Percentiles rank a stretch among this genome's conserved stretches.
These are phyloP conservation scores for Proliferodiscus dingleyae DNA, from an alignment of 2,329 filamentous ascomycete genomes.

Conservation along the genomic window DNA sequence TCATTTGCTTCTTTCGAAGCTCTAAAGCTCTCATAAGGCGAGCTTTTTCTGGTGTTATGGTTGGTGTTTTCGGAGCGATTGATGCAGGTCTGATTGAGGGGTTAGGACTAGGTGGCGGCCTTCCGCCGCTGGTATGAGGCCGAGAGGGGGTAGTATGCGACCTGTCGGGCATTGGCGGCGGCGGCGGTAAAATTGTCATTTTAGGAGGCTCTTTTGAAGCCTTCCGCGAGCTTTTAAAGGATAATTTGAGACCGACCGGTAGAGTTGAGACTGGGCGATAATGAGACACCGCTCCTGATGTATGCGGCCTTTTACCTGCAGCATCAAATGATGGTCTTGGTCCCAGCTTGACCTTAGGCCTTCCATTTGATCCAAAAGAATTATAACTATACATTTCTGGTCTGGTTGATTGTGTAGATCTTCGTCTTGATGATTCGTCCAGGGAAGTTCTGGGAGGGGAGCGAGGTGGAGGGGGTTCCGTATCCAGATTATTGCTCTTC, in stretches of 20 bases:
- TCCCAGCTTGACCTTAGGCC: constrained; percentile 83
- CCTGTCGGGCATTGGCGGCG: constrained; percentile 23
- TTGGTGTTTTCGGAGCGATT: constrained; percentile 30
- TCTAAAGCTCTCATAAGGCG: constrained; percentile 93
- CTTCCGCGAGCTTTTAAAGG: constrained; percentile 54
- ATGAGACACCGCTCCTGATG: constrained; percentile 51
- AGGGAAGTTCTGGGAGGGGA: constrained; percentile 20
- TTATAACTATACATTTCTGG: constrained; percentile 47
- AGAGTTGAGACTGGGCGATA: constrained; percentile 72
- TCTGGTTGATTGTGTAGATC: constrained; percentile 46
- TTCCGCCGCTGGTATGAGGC: constrained; percentile 30
- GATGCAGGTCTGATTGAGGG: constrained; percentile 19
- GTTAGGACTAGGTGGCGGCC: constrained; percentile 31
- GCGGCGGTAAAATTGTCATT: constrained; percentile 27
- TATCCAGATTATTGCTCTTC: constrained; percentile 6
- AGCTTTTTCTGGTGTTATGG: constrained; percentile 84
- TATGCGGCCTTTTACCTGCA: constrained; percentile 51
- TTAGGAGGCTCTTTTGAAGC: constrained; percentile 26
- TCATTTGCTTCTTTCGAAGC: constrained; percentile 75
- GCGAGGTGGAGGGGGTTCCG: constrained; percentile 19
- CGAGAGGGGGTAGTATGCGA: constrained; percentile 26
- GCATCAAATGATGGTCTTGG: constrained; percentile 74
- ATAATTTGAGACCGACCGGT: constrained; percentile 72
- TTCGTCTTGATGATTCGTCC: constrained; percentile 25
- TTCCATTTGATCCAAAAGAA: constrained; percentile 47